Conservation (phyloP, 148 eudicot species). For the Rhododendron griersonianum region DNA sequence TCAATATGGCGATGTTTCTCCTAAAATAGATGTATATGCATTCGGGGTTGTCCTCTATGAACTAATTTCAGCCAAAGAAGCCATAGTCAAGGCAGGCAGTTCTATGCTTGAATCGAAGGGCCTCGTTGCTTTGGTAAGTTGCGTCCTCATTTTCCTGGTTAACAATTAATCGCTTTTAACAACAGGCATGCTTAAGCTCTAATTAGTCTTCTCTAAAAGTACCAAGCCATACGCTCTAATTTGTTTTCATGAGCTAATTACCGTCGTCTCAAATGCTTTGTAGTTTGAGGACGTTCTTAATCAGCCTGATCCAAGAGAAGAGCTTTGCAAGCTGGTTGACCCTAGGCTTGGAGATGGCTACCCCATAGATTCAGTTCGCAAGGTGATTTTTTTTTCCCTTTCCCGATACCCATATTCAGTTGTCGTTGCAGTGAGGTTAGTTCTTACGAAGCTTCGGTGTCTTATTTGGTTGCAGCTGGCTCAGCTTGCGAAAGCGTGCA, state of each 20-base stretch:
- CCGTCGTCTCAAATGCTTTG: not conserved
- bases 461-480: slow-evolving; percentile 28
- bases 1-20: slow-evolving; percentile 80
- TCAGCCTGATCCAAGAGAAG: slow-evolving; percentile 44
- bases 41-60: slow-evolving; percentile 92
- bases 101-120: slow-evolving; percentile 47
- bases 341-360: slow-evolving; percentile 70
- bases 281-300: slow-evolving; percentile 63
- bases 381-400: slow-evolving; percentile 23
- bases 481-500: slow-evolving; percentile 76
- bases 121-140: slow-evolving; percentile 64
- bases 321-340: slow-evolving; percentile 54
- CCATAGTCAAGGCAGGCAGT: slow-evolving; percentile 54
- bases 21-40: slow-evolving; percentile 88
- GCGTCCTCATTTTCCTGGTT: not conserved
- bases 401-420: no score
- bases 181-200: not conserved
- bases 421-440: not conserved
- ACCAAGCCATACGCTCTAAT: not conserved
- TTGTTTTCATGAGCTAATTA: not conserved
- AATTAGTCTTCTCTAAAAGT: not conserved
- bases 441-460: not conserved
- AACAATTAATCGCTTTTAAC: not conserved
- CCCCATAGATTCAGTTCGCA: slow-evolving; percentile 45
- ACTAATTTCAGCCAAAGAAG: slow-evolving; percentile 86